Percentiles rank a stretch among this genome's conserved stretches.
Evolutionary conservation across 148 eudicot species (phyloP).

Genomic region (Rhododendron williamsianum): DNA sequence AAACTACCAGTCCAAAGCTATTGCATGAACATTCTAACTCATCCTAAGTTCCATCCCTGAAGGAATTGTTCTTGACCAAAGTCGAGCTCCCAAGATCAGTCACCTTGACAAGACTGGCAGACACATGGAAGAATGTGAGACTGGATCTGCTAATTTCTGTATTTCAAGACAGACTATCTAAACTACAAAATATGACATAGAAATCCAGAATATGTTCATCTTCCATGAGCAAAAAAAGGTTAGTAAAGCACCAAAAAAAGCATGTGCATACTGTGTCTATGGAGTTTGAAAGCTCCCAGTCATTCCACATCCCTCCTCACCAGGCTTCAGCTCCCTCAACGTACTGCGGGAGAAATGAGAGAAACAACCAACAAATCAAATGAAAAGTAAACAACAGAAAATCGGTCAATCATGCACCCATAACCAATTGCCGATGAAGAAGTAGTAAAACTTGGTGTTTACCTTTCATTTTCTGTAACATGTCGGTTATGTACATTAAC

Average conservation of each 20-base stretch:
- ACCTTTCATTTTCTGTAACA: constrained; percentile 8
- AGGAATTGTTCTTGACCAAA: neutral
- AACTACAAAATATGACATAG: neutral
- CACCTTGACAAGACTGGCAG: neutral
- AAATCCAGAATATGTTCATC: neutral
- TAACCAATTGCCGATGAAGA: neutral
- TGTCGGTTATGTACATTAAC: neutral
- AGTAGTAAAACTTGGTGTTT: neutral
- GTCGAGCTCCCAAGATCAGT: neutral
- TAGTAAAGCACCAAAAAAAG: neutral
- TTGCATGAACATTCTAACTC: neutral
- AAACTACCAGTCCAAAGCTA: constrained; percentile 2
- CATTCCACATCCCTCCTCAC: neutral
- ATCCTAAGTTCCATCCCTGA: neutral
- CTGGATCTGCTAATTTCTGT: neutral
- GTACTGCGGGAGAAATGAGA: neutral
- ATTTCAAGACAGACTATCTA: neutral
- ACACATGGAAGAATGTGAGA: neutral
- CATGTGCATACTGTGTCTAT: constrained; percentile 8
- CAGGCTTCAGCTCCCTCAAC: neutral
- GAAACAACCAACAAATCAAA: neutral
- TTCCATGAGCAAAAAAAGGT: neutral
- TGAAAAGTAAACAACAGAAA: neutral
- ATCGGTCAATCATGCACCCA: neutral
- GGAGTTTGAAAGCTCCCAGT: constrained; percentile 8